A percentile compares a stretch with the other conserved stretches of the same genome.
Conservation (phyloP, 129 eudicot genomes). For the Artemisia annua region DNA sequence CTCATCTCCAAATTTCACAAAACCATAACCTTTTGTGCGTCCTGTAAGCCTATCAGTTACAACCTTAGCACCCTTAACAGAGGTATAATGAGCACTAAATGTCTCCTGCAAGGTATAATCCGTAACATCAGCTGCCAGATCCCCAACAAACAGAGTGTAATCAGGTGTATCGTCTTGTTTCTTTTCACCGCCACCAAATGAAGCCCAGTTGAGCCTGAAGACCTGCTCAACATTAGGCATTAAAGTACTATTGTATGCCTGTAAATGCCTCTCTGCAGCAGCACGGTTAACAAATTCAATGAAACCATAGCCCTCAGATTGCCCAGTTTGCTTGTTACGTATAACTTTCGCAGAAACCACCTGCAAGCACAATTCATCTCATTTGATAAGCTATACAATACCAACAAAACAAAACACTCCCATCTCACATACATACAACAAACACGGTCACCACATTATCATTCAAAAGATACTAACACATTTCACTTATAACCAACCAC, state of each 20-base stretch:
- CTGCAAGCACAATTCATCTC: conserved; percentile 37
- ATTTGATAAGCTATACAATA: background rate
- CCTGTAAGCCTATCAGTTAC: conserved; percentile 85
- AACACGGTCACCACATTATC: background rate
- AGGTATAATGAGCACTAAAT: conserved; percentile 71
- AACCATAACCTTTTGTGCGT: conserved; percentile 92
- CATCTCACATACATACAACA: background rate
- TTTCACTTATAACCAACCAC: background rate
- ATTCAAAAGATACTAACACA: background rate
- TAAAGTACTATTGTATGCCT: conserved; percentile 59
- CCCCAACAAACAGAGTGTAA: conserved; percentile 84
- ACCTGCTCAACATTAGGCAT: conserved; percentile 87
- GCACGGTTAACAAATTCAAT: conserved; percentile 72
- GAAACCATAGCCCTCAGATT: conserved; percentile 94
- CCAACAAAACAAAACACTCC: background rate
- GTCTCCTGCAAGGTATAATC: conserved; percentile 91
- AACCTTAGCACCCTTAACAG: conserved; percentile 91
- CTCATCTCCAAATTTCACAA: conserved; percentile 26
- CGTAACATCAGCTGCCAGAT: conserved; percentile 87
- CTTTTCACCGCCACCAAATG: conserved; percentile 88
- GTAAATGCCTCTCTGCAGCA: conserved; percentile 85
- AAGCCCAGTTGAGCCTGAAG: conserved; percentile 91
- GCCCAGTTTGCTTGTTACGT: conserved; percentile 88
- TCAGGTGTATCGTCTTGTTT: conserved; percentile 61
- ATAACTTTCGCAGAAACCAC: conserved; percentile 82